Percentiles rank a stretch among this genome's conserved stretches.
Evolutionary conservation across 2,329 filamentous ascomycete genomes (phyloP).

Genomic region (Sphaerulina populicola): DNA sequence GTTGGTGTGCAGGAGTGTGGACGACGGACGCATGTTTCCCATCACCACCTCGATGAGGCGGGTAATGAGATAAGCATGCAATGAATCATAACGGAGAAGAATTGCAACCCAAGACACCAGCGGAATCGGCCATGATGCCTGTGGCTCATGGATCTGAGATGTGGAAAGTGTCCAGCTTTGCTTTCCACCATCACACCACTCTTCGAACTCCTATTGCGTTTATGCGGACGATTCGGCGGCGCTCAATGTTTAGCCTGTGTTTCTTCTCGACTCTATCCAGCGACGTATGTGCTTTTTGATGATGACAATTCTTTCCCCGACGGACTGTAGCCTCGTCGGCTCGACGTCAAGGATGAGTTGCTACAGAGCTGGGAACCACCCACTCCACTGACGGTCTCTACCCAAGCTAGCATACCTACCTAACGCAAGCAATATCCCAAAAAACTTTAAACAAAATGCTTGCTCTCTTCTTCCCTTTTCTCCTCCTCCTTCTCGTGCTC

Average conservation of each 20-base stretch:
- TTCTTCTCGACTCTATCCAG: conserved; percentile 8
- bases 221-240: conserved; percentile 9
- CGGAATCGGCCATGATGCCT: conserved; percentile 8
- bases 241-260: conserved; percentile 8
- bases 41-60: conserved; percentile 6
- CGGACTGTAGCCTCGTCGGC: conserved; percentile 2
- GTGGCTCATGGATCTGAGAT: conserved; percentile 8
- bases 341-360: background rate
- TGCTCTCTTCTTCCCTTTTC: background rate
- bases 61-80: conserved; percentile 7
- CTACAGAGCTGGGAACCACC: conserved; percentile 2
- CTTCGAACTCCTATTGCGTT: conserved; percentile 8
- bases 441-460: conserved; percentile 9
- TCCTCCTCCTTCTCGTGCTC: too few relatives aligned
- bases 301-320: background rate
- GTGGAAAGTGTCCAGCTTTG: conserved; percentile 5
- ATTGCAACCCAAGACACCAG: conserved; percentile 9
- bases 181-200: conserved; percentile 2
- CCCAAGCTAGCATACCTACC: conserved; percentile 11
- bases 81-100: conserved; percentile 13
- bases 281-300: conserved; percentile 8
- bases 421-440: conserved; percentile 12
- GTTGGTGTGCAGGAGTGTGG: conserved; percentile 17
- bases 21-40: conserved; percentile 16
- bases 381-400: conserved; percentile 12